Percentiles rank a stretch among this genome's conserved stretches.
Evolutionary conservation across 352 stramenopile genomes (phyloP).

Genomic region (Phytophthora kernoviae): DNA sequence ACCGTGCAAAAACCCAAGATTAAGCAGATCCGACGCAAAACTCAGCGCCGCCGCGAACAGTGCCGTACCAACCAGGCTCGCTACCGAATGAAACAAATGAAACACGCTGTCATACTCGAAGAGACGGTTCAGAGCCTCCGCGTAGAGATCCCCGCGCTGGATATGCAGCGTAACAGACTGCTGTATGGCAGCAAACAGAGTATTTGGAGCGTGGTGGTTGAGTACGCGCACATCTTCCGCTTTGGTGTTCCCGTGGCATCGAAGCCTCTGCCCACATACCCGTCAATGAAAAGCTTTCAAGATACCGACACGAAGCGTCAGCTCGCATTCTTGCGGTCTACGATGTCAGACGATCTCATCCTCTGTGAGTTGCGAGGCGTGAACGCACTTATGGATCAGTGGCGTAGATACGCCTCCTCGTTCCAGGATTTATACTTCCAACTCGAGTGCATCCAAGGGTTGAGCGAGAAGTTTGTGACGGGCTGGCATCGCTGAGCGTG

Average conservation of each 20-base stretch:
- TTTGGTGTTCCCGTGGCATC: constrained; percentile 13
- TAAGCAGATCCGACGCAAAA: constrained; percentile 34
- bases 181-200: constrained; percentile 24
- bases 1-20: constrained; percentile 1
- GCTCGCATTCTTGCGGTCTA: constrained; percentile 26
- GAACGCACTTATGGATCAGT: constrained; percentile 26
- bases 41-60: constrained; percentile 34
- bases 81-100: constrained; percentile 39
- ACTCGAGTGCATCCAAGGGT: constrained; percentile 23
- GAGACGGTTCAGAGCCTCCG: constrained; percentile 18
- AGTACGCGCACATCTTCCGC: constrained; percentile 31
- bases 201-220: constrained; percentile 24
- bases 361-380: constrained; percentile 18
- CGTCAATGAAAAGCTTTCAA: background rate
- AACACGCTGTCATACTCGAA: constrained; percentile 22
- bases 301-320: constrained; percentile 14
- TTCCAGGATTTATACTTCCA: constrained; percentile 37
- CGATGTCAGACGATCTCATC: constrained; percentile 25
- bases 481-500: constrained; percentile 10
- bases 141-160: constrained; percentile 20
- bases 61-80: constrained; percentile 43
- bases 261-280: background rate
- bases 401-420: constrained; percentile 23
- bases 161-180: constrained; percentile 26
- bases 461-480: constrained; percentile 14